Percentiles rank a stretch among this genome's conserved stretches.
phyloP scores from a whole-genome alignment of 2,329 filamentous ascomycete genomes.

The Erysiphe neolycopersici region DNA sequence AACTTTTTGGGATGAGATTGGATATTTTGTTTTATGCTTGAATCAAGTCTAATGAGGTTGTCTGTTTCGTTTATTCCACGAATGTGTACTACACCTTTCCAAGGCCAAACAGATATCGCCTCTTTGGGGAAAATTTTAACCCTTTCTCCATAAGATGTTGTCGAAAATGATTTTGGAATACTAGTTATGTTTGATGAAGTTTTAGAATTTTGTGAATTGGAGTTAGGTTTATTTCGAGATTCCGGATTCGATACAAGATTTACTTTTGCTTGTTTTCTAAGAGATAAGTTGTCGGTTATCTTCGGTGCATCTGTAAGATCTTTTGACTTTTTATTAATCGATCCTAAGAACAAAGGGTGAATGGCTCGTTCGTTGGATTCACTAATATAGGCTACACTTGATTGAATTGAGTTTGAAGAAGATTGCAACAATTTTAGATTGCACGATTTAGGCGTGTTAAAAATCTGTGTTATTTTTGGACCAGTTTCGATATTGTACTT shows the following conservation, averaged over 20 bases:
- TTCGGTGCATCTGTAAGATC: neutral
- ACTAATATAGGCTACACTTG: neutral
- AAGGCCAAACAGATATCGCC: constrained; percentile 44
- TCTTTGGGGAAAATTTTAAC: constrained; percentile 36
- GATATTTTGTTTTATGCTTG: neutral
- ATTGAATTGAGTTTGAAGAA: neutral
- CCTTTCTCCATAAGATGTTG: neutral
- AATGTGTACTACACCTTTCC: constrained; percentile 34
- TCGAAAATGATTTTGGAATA: neutral
- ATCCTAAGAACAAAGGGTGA: constrained; percentile 45
- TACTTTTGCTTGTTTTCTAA: neutral
- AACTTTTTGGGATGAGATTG: constrained; percentile 6
- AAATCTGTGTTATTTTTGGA: constrained; percentile 33
- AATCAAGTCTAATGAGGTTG: neutral
- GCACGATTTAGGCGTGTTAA: constrained; percentile 13
- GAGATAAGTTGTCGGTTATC: neutral
- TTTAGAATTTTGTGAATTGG: neutral
- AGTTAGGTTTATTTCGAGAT: neutral
- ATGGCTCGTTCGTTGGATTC: constrained; percentile 18
- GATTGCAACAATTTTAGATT: neutral
- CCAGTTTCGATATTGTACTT: constrained; percentile 18
- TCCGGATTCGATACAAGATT: neutral
- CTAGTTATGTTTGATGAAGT: neutral
- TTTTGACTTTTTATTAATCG: constrained; percentile 14
- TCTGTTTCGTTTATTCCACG: constrained; percentile 17